Base-by-base conservation (phyloP, 768 basidiomycete species). In the Suillus placidus region DNA sequence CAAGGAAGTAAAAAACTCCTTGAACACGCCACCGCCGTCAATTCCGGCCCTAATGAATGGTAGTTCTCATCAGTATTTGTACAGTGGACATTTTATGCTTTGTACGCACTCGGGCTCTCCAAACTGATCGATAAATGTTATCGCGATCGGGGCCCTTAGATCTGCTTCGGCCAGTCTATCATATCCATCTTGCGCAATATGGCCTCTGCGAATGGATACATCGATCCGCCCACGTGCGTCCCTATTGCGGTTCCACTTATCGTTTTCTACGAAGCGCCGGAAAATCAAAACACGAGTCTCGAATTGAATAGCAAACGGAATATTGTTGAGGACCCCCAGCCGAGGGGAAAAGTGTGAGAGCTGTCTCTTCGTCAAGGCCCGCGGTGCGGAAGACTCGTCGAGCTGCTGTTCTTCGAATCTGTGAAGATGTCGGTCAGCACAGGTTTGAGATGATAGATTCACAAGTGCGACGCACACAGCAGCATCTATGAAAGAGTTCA, bases 11-110 rank as follows among this genome's bases (percentile, higher is more conserved):
- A 99, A 86, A 70, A 99, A 97, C 76, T 99, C 97, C 75, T 99
- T 99, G 83, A 97, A 99, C 6, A 99, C 89, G 0, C 97, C 97
- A 3, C 97, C 96, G 2, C 97, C 96, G 68, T 98, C 97, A 38
- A 99, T 97, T 0, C 96, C 97, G 20, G 90, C 88, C 75, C 92
- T 93, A 14, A 18, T 52, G 3, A 54, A 55, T 14, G 23, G 2
- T 2, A 37, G 38, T 4, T 5, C 8, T 13, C 10, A 51, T 74
- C 16, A 73, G 57, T 14, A 60, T 34, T 49, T 23, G 9, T n/a
- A 13, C 23, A 18, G 20, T 20, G 6, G 32, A 9, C 20, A n/a
- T 55, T 7, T 37, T 9, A 35, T 60, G 34, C 57, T 64, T 16
- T 42, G 37, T 13, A 81, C 90, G 76, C 72, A 95, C 93, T 97